Evolutionary conservation across 805 yeast genomes (phyloP).

Genomic region (Metschnikowia dekortorum): DNA sequence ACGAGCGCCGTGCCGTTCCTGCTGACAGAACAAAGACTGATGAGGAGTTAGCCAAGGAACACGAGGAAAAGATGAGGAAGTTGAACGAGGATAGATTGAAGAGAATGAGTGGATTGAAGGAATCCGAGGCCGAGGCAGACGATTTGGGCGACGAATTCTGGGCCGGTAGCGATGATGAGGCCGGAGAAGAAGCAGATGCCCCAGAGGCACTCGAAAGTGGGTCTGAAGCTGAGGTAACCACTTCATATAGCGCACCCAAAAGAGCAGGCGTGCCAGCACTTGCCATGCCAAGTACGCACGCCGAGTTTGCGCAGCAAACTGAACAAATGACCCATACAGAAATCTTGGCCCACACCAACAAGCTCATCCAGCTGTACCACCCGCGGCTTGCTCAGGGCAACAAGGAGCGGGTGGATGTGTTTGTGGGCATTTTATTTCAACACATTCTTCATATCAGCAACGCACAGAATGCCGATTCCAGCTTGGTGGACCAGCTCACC

Average conservation of each 20-base stretch:
- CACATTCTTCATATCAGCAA: conserved; percentile 50
- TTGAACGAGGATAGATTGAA: conserved; percentile 64
- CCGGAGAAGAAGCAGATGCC: conserved; percentile 67
- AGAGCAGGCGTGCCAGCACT: conserved; percentile 13
- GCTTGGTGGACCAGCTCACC: conserved; percentile 40
- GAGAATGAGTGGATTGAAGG: conserved; percentile 67
- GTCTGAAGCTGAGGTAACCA: conserved; percentile 37
- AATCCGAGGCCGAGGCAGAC: conserved; percentile 50
- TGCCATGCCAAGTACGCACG: conserved; percentile 29
- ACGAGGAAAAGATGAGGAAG: conserved; percentile 53
- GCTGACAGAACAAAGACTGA: conserved; percentile 77
- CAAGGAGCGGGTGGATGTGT: conserved; percentile 62
- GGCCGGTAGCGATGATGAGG: conserved; percentile 50
- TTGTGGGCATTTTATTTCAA: conserved; percentile 60
- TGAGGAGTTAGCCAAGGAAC: conserved; percentile 62
- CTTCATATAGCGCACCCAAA: conserved; percentile 18
- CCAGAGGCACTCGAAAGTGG: conserved; percentile 41
- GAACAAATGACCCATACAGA: conserved; percentile 33
- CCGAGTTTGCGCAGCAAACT: conserved; percentile 30
- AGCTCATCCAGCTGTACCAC: conserved; percentile 57
- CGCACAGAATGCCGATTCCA: conserved; percentile 14
- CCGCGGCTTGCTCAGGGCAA: conserved; percentile 81
- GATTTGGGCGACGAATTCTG: conserved; percentile 71
- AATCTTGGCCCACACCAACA: conserved; percentile 46
- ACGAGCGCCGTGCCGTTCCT: conserved; percentile 75